Evolutionary conservation across 306 rosid species (phyloP), one percentile per base, ranked within the genome.

Genomic region (Abrus precatorius): DNA sequence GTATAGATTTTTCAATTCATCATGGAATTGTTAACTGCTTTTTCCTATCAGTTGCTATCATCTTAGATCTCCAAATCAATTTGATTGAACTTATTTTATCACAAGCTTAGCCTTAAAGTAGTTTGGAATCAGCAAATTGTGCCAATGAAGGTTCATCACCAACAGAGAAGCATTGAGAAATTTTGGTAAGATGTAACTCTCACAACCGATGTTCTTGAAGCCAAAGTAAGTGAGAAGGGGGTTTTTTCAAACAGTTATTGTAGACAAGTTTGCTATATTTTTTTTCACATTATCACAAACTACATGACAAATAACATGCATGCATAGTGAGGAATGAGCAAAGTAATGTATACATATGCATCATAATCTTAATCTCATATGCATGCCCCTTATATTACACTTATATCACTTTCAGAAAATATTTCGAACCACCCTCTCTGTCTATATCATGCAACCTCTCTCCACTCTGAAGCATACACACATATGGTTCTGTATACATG

Each of bases 121-220:
- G 80, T 45, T 62, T 75, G 47, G 29, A 43, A 57, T 3, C 20
- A 6, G 4, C 13, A 44, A 29, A 11, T 7, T n/a, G 49, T 0
- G 20, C 33, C 34, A 52, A 66, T 8, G 55, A 59, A 3, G 10
- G 38, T 29, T 47, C 13, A 75, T 41, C 44, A 69, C 44, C 40
- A 8, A 33, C 32, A 54, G 45, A 34, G 30, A 68, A 36, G 43
- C 20, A 30, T 32, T 48, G 30, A 79, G 47, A 29, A 5, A 6
- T 41, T 70, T 71, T 75, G 85, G 72, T 68, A 34, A 40, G 14
- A 77, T 66, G 86, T 74, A 72, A 40, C 75, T 32, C 74, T 85
- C 81, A 72, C 81, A 85, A 78, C 82, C 66, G 69, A 56, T 67
- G 78, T 64, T 73, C 86, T 85, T 82, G 55, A 63, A 78, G 72